A percentile compares a stretch with the other conserved stretches of the same genome.
Evolutionary conservation across 768 basidiomycete species (phyloP).

Genomic region (Chlorophyllum brunneum): DNA sequence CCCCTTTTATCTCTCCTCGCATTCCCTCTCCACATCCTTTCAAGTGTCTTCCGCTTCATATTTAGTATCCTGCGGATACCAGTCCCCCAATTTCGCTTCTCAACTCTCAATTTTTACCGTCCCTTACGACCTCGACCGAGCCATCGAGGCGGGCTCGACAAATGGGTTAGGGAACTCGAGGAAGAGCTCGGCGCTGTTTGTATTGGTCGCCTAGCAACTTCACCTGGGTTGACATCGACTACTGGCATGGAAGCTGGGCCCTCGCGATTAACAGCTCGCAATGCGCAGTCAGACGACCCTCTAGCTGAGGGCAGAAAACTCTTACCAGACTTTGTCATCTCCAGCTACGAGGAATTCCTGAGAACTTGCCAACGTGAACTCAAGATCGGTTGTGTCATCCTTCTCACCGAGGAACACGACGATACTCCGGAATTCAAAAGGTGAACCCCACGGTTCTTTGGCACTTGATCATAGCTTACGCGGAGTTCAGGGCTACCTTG

Average conservation of each 20-base stretch:
- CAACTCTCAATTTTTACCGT: conserved; percentile 42
- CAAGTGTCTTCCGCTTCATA: conserved; percentile 59
- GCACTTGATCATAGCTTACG: neutral
- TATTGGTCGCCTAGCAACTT: conserved; percentile 37
- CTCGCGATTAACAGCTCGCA: conserved; percentile 39
- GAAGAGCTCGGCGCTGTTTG: conserved; percentile 79
- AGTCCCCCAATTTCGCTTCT: conserved; percentile 53
- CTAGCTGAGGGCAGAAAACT: conserved; percentile 38
- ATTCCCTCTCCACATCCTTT: conserved; percentile 57
- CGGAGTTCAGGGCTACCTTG: conserved; percentile 56
- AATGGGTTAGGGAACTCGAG: conserved; percentile 78
- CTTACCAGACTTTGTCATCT: conserved; percentile 78
- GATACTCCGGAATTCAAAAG: conserved; percentile 84
- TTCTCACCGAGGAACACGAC: conserved; percentile 90
- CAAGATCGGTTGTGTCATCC: conserved; percentile 73
- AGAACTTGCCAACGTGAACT: conserved; percentile 65
- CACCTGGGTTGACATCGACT: conserved; percentile 29
- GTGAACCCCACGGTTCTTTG: conserved; percentile 26
- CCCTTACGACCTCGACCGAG: conserved; percentile 32
- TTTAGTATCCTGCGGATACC: conserved; percentile 67
- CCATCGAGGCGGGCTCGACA: conserved; percentile 55
- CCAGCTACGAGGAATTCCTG: conserved; percentile 79
- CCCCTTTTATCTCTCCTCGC: conserved; percentile 48
- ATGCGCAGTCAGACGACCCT: conserved; percentile 20
- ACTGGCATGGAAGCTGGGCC: conserved; percentile 39